phyloP scores from a whole-genome alignment of 2,329 filamentous ascomycete genomes.

The Epichloe elymi region DNA sequence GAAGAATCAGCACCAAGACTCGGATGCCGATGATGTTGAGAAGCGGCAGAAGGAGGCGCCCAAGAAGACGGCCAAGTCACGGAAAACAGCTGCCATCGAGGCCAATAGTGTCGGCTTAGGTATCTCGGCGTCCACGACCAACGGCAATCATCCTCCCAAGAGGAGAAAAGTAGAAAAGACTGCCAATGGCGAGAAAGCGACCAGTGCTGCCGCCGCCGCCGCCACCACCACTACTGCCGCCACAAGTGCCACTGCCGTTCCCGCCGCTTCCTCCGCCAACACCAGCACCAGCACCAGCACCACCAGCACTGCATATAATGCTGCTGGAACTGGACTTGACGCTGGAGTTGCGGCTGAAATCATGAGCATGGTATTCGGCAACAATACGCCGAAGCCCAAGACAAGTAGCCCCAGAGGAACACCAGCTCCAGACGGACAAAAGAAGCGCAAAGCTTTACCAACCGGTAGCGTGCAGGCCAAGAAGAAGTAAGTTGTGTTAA shows the following conservation, averaged over 20 bases:
- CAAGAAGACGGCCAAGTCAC: slow-evolving; percentile 55
- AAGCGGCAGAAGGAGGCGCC: slow-evolving; percentile 33
- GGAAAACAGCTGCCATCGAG: slow-evolving; percentile 49
- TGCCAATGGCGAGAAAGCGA: slow-evolving; percentile 32
- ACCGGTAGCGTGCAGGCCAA: slow-evolving; percentile 58
- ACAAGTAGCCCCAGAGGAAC: slow-evolving; percentile 55
- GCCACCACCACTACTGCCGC: background rate
- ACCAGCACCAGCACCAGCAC: background rate
- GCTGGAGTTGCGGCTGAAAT: slow-evolving; percentile 26
- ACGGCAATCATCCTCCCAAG: slow-evolving; percentile 50
- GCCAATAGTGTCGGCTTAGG: slow-evolving; percentile 45
- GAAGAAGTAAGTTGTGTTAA: slow-evolving; percentile 52
- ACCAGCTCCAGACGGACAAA: slow-evolving; percentile 53
- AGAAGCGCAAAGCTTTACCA: slow-evolving; percentile 55
- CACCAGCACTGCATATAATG: background rate
- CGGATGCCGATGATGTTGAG: slow-evolving; percentile 63
- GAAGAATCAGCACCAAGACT: slow-evolving; percentile 57
- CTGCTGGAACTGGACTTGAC: no score
- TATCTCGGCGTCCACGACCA: slow-evolving; percentile 44
- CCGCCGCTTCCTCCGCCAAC: background rate
- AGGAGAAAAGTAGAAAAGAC: slow-evolving; percentile 70
- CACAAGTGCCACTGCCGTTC: background rate
- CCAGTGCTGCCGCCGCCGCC: background rate
- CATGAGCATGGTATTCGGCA: slow-evolving; percentile 44
- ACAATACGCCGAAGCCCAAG: slow-evolving; percentile 40